phyloP scores from a whole-genome alignment of 495 filamentous ascomycete genomes.

The Bombardia bombarda region DNA sequence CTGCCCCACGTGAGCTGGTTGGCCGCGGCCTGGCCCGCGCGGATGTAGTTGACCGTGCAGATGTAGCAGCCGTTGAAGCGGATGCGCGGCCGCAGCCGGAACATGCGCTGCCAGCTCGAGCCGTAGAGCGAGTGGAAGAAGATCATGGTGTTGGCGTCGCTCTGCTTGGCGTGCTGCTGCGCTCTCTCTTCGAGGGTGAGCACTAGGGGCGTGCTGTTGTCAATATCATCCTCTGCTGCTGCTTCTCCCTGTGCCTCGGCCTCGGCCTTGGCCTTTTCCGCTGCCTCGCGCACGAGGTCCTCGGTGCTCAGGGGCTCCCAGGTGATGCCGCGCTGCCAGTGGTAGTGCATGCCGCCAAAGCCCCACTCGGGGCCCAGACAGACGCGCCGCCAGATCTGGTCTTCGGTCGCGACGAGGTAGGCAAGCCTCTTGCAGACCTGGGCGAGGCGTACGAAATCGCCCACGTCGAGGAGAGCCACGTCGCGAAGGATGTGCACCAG shows the following conservation, averaged over 20 bases:
- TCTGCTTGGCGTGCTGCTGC: conserved; percentile 18
- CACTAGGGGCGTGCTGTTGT: conserved; percentile 7
- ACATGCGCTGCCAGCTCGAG: conserved; percentile 56
- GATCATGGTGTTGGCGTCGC: conserved; percentile 25
- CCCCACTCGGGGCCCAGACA: conserved; percentile 64
- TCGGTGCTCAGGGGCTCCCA: conserved; percentile 48
- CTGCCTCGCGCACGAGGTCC: conserved; percentile 21
- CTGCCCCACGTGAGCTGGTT: conserved; percentile 60
- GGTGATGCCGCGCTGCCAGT: conserved; percentile 56
- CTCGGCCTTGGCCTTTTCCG: neutral
- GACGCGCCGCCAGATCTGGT: conserved; percentile 80
- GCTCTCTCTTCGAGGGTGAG: conserved; percentile 21
- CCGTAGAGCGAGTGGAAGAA: conserved; percentile 35
- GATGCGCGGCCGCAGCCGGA: conserved; percentile 73
- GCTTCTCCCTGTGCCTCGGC: neutral
- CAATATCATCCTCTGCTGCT: neutral
- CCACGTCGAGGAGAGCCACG: conserved; percentile 68
- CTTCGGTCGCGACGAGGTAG: conserved; percentile 75
- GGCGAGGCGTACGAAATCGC: conserved; percentile 67
- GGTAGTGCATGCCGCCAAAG: conserved; percentile 77
- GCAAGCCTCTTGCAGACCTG: conserved; percentile 83
- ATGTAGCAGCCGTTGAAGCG: conserved; percentile 96
- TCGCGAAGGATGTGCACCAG: conserved; percentile 53
- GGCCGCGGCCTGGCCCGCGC: conserved; percentile 57
- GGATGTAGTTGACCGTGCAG: conserved; percentile 88